phyloP scores from a whole-genome alignment of 2,329 filamentous ascomycete species.

The Talaromyces atroroseus region DNA sequence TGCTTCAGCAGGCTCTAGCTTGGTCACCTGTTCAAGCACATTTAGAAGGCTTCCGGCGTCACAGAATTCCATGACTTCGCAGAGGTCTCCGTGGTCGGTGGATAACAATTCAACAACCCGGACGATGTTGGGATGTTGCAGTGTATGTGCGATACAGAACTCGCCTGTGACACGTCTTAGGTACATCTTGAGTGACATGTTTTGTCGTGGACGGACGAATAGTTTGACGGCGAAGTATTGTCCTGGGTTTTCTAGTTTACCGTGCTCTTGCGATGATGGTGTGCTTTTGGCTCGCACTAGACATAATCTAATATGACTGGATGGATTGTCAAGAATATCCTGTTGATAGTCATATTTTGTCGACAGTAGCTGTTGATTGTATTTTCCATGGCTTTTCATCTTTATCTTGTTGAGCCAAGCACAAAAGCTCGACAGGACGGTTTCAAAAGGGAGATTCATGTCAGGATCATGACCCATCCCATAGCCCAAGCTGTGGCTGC shows the following conservation, averaged over 20 bases:
- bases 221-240: slow-evolving; percentile 24
- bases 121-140: slow-evolving; percentile 26
- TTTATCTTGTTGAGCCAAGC: neutral
- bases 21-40: slow-evolving; percentile 69
- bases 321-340: neutral
- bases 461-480: neutral
- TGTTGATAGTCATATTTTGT: neutral
- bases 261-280: slow-evolving; percentile 22
- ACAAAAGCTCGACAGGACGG: neutral
- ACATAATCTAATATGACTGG: slow-evolving; percentile 1
- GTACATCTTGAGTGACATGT: neutral
- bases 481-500: neutral
- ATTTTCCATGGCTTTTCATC: neutral
- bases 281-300: neutral
- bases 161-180: slow-evolving; percentile 3
- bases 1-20: slow-evolving; percentile 70
- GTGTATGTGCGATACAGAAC: slow-evolving; percentile 15
- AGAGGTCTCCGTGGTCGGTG: slow-evolving; percentile 24
- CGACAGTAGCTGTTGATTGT: neutral
- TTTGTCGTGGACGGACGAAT: slow-evolving; percentile 17
- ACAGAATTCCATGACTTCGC: slow-evolving; percentile 45
- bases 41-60: slow-evolving; percentile 82
- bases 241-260: slow-evolving; percentile 13
- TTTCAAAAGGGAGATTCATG: neutral
- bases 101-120: slow-evolving; percentile 21